phyloP scores from a whole-genome alignment of 805 yeast species.

The Teunomyces stri region DNA sequence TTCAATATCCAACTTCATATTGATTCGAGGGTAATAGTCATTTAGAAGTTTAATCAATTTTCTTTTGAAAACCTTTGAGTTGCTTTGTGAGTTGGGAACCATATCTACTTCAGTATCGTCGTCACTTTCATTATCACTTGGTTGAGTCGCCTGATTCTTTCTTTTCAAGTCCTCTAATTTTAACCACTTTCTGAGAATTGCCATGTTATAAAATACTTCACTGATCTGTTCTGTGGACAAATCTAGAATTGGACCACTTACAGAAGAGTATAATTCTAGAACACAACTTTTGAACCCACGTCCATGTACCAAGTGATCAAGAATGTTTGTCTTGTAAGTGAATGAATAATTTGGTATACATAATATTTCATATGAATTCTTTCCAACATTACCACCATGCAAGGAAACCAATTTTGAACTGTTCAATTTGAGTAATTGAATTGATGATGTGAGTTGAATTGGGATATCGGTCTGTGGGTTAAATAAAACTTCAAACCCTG shows the following conservation, averaged over 20 bases:
- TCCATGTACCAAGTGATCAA: constrained; percentile 31
- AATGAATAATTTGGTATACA: constrained; percentile 34
- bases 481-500: constrained; percentile 41
- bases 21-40: constrained; percentile 30
- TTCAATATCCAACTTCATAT: constrained; percentile 27
- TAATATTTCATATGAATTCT: constrained; percentile 25
- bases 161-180: constrained; percentile 17
- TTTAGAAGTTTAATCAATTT: constrained; percentile 16
- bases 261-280: constrained; percentile 36
- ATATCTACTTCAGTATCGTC: constrained; percentile 4
- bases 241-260: constrained; percentile 40
- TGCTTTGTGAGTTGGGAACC: not conserved
- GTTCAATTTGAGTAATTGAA: constrained; percentile 30
- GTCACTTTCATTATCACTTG: not conserved
- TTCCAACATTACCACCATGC: constrained; percentile 7
- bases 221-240: constrained; percentile 32
- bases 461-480: constrained; percentile 30
- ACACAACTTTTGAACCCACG: constrained; percentile 37
- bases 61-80: constrained; percentile 15
- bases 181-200: constrained; percentile 26
- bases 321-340: constrained; percentile 35
- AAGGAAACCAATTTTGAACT: constrained; percentile 13
- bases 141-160: not conserved
- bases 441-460: constrained; percentile 29
- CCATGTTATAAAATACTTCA: constrained; percentile 32